Evolutionary conservation across 176 grass and related monocot genomes (phyloP).

Genomic region (Oryza rufipogon): DNA sequence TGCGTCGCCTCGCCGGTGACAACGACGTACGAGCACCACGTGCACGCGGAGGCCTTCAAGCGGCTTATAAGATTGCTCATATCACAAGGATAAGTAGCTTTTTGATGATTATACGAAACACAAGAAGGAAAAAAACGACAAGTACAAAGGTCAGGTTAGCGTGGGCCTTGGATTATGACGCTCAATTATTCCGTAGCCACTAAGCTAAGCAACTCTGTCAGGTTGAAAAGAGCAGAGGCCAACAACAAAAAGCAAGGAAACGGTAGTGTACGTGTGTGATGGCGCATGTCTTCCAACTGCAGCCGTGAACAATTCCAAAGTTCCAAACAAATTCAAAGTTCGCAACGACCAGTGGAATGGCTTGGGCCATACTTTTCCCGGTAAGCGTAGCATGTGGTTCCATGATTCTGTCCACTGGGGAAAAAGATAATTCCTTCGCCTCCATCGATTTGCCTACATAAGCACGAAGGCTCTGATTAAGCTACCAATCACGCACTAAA

Average conservation of each 20-base stretch:
- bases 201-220: neutral
- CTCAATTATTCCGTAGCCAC: neutral
- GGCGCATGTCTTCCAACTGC: neutral
- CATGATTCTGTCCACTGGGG: neutral
- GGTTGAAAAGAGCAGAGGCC: neutral
- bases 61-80: too few relatives aligned
- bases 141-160: too few relatives aligned
- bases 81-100: too few relatives aligned
- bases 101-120: too few relatives aligned
- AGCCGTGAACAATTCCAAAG: neutral
- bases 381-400: neutral
- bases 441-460: neutral
- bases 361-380: neutral
- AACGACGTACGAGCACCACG: too few relatives aligned
- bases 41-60: too few relatives aligned
- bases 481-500: neutral
- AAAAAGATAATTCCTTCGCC: too few relatives aligned
- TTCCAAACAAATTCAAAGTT: slow-evolving; percentile 5
- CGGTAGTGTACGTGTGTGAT: neutral
- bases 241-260: neutral
- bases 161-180: neutral
- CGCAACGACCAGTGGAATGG: neutral
- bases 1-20: too few relatives aligned
- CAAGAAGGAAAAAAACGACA: too few relatives aligned
- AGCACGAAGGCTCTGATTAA: neutral